Evolutionary conservation across 2,329 filamentous ascomycete genomes (phyloP), one percentile per base, ranked within the genome.

Genomic region (Parasarocladium wereldwijsianum): DNA sequence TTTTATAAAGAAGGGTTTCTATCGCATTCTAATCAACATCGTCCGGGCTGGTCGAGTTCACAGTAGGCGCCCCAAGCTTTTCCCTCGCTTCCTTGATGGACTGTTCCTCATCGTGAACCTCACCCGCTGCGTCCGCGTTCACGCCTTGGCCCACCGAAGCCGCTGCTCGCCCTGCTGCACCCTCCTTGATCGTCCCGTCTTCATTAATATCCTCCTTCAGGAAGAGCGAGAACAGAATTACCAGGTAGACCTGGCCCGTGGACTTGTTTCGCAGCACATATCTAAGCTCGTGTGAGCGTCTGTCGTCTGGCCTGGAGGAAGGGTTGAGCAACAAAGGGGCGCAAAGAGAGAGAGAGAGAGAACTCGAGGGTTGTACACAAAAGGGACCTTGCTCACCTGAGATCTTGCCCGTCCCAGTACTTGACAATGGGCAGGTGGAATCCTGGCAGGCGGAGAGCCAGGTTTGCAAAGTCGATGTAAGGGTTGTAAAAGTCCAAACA

Each of bases 211-310:
- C 64, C 26, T 81, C 74, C 32, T 70, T 74, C 7, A 76, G 66
- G 35, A 90, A 64, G 4, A 94, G 60, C 12, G 76, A 78, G 49
- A 96, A 87, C 5, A 84, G 55, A 11, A 96, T 62, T 26, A 87
- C 82, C 17, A 93, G 71, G 42, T 93, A 82, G 11, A 82, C 66
- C 19, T 81, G 68, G 27, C 70, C 70, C 0, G 81, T 87, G 14
- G 62, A 54, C 36, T 71, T 72, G 53, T 94, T 81, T 48, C 86
- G 87, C 46, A 96, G 66, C 34, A 92, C 83, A 55, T 96, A 94
- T 67, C 86, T 86, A 57, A 92, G 70, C 41, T 75, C 66, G 57
- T 92, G 82, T 61, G 81, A 78, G 63, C 80, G 81, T 49, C 70
- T 66, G 43, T 44, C 43, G 28, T 36, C 37, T 28, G 46, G 41